Evolutionary conservation across 345 rosid species (phyloP), one percentile per base, ranked within the genome.

Genomic region (Draba incana): DNA sequence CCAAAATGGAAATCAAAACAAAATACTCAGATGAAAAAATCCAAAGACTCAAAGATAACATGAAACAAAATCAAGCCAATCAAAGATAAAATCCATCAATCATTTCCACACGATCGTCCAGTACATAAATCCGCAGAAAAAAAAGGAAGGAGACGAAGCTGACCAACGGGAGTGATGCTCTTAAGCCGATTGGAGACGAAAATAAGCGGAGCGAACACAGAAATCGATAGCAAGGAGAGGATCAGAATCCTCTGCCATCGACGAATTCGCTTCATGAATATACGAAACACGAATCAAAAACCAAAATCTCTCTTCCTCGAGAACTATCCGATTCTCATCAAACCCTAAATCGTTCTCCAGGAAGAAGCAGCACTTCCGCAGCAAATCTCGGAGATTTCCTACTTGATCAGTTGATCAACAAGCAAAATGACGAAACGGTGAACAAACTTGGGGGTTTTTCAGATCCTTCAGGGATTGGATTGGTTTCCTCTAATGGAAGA

Each of bases 171-270:
- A 72, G 84, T 77, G 71, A 89, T 73, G 75, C 53, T 58, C 30
- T 80, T 77, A 65, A 82, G 83, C 59, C 89, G 75, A 76, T 30
- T 46, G 4, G 97, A 86, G 65, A 90, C 78, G 71, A 90, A 73
- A 43, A 88, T 5, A 38, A 94, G 58, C 4, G 99, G 99, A 74
- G 96, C 83, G 62, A 89, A 42, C 5, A 91, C 91, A 71, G 92
- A 82, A 45, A 84, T 71, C 59, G 80, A 80, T 57, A 94, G 92
- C 78, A 88, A 28, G 1, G 83, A 79, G 86, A 94, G 91, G 96
- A 88, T 72, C 68, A 86, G 6, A 51, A 82, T 84, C 97, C 96
- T 88, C 95, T 83, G 89, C 86, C 86, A 78, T 72, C 79, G 88
- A 76, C 71, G 88, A 37, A 66, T 14, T 80, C 81, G 84, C 85